These are phyloP conservation scores for Hyphopichia fennica DNA, from an alignment of 1,139 yeast genomes.

Conservation along the genomic window DNA sequence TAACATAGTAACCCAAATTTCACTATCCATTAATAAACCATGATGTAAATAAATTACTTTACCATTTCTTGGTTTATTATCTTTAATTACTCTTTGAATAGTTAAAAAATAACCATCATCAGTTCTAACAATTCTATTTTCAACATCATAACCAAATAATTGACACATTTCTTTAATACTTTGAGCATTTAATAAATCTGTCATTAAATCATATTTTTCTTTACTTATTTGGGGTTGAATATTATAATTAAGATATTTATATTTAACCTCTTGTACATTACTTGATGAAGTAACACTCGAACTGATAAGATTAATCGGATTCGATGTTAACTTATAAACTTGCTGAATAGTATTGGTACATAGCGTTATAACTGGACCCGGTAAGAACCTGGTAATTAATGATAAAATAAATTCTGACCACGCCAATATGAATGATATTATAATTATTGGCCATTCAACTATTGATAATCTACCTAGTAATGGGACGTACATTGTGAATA, in stretches of 20 bases:
- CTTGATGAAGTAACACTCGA: background rate
- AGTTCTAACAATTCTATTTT: slow-evolving; percentile 39
- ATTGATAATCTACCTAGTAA: slow-evolving; percentile 34
- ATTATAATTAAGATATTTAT: slow-evolving; percentile 11
- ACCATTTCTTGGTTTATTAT: slow-evolving; percentile 19
- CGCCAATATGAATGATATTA: slow-evolving; percentile 36
- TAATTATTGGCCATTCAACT: slow-evolving; percentile 38
- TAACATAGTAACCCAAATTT: slow-evolving; percentile 79
- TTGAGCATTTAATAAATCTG: slow-evolving; percentile 31
- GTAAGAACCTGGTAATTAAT: slow-evolving; percentile 34
- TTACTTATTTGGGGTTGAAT: slow-evolving; percentile 13
- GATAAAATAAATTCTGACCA: slow-evolving; percentile 42
- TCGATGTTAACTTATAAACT: slow-evolving; percentile 28
- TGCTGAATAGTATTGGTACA: slow-evolving; percentile 30
- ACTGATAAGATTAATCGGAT: slow-evolving; percentile 27
- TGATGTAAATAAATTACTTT: slow-evolving; percentile 82
- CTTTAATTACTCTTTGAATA: slow-evolving; percentile 25
- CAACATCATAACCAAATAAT: slow-evolving; percentile 41
- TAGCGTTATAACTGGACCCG: slow-evolving; percentile 27
- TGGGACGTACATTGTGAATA: slow-evolving; percentile 30
- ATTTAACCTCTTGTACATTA: slow-evolving; percentile 8
- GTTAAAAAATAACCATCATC: slow-evolving; percentile 41
- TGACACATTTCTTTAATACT: slow-evolving; percentile 35
- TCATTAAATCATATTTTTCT: slow-evolving; percentile 28
- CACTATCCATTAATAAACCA: slow-evolving; percentile 88